Evolutionary conservation across 345 rosid genomes (phyloP), one percentile per base, ranked within the genome.

Genomic region (Euphorbia peplus): DNA sequence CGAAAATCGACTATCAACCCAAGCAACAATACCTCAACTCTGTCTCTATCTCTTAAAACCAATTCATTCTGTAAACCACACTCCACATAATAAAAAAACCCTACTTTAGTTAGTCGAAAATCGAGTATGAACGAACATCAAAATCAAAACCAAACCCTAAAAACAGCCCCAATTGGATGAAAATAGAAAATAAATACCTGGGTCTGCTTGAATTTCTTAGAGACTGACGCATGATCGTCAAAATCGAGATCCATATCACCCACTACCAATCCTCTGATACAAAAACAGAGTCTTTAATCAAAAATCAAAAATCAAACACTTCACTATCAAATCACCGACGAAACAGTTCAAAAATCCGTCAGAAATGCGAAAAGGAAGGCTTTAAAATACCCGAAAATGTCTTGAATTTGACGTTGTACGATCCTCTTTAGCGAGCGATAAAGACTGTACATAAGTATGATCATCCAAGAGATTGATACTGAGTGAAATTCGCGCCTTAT

Each of bases 191-290:
- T 5, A 7, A 14, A 2, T 25, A 73, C 85, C 78, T 81, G 72
- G 56, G 30, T 51, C 22, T 60, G 74, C 15, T 70, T 66, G 19
- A 73, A 74, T 42, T 71, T 67, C 64, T 71, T 46, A 24, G 69
- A 5, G 76, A 73, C 67, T 35, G 75, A 18, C 4, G 32, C 37
- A 1, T 18, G 14, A 15, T 26, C 64, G 13, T 24, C 52, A 21
- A 22, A 21, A 56, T 56, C 64, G 2, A 57, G 57, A 57, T 56
- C 69, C 70, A 72, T 64, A 35, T 21, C 16, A 0, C 28, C 16
- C 55, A 25, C 10, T n/a, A 3, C 14, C 1, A 8, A 24, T 41
- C 28, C 57, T 21, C 28, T 53, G 28, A 53, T 1, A 16, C n/a
- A n/a, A 5, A 50, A 50, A 0, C 11, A 61, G 22, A 61, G 26